A percentile compares a stretch with the other conserved stretches of the same genome.
phyloP scores from a whole-genome alignment of 2,329 filamentous ascomycete genomes.

The Ceratocystiopsis sp. region DNA sequence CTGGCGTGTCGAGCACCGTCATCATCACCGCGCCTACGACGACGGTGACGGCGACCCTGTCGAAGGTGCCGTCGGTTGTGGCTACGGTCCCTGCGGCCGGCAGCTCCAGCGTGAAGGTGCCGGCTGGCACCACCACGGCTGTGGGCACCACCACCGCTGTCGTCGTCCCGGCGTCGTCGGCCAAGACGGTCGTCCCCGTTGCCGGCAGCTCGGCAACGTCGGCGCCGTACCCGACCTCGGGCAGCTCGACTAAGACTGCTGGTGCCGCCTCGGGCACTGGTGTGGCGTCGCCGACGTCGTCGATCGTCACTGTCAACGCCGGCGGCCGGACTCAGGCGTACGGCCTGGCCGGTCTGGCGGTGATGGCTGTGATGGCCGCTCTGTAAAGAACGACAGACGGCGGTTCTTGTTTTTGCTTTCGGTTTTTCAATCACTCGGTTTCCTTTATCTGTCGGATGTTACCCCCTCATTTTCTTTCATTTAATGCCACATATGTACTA shows the following conservation, averaged over 20 bases:
- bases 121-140: no score
- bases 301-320: slow-evolving; percentile 20
- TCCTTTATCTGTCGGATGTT: not conserved
- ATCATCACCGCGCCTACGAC: no score
- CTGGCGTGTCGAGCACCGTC: slow-evolving; percentile 27
- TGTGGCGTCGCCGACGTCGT: slow-evolving; percentile 18
- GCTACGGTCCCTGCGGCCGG: no score
- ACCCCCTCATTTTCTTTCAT: slow-evolving; percentile 1
- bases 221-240: not conserved
- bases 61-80: no score
- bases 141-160: no score
- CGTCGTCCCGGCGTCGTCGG: no score
- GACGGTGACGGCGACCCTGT: no score
- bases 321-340: slow-evolving; percentile 19
- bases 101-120: no score
- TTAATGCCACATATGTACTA: slow-evolving; percentile 16
- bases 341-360: slow-evolving; percentile 26
- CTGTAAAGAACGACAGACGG: slow-evolving; percentile 21
- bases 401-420: no score
- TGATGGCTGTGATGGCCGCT: slow-evolving; percentile 26
- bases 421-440: no score
- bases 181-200: no score
- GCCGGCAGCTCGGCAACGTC: no score
- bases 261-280: slow-evolving; percentile 11
- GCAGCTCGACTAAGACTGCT: slow-evolving; percentile 7